These are phyloP conservation scores for Saussurea involucrata DNA, from an alignment of 129 eudicot species.

Conservation along the genomic window DNA sequence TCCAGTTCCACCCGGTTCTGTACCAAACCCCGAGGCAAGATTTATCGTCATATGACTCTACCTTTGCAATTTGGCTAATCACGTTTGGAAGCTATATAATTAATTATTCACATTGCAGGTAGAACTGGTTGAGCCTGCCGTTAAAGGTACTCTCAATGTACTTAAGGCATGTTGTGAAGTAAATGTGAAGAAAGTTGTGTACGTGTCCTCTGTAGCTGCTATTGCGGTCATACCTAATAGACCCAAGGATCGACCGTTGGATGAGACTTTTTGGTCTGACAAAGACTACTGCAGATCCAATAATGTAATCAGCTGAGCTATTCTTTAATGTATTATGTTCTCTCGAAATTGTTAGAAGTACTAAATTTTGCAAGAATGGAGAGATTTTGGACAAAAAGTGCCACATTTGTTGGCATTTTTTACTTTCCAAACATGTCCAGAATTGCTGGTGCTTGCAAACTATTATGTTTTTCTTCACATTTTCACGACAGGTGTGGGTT, in stretches of 20 bases:
- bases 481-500: not conserved
- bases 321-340: not conserved
- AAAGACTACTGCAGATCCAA: slow-evolving; percentile 61
- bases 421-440: not conserved
- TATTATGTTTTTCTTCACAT: not conserved
- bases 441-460: not conserved
- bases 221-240: slow-evolving; percentile 47
- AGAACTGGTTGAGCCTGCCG: slow-evolving; percentile 77
- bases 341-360: not conserved
- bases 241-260: slow-evolving; percentile 55
- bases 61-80: not conserved
- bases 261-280: slow-evolving; percentile 95
- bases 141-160: slow-evolving; percentile 76
- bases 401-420: not conserved
- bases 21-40: slow-evolving; percentile 74
- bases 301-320: slow-evolving; percentile 38
- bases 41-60: not conserved
- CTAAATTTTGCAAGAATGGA: slow-evolving; percentile 3
- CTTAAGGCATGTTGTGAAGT: slow-evolving; percentile 79
- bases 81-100: not conserved
- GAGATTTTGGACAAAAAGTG: not conserved
- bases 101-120: slow-evolving; percentile 48
- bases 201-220: slow-evolving; percentile 73
- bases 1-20: slow-evolving; percentile 76
- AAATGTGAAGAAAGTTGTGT: slow-evolving; percentile 53